Conservation (phyloP, 1,284 basidiomycete genomes). For the Leucoagaricus sp. region DNA sequence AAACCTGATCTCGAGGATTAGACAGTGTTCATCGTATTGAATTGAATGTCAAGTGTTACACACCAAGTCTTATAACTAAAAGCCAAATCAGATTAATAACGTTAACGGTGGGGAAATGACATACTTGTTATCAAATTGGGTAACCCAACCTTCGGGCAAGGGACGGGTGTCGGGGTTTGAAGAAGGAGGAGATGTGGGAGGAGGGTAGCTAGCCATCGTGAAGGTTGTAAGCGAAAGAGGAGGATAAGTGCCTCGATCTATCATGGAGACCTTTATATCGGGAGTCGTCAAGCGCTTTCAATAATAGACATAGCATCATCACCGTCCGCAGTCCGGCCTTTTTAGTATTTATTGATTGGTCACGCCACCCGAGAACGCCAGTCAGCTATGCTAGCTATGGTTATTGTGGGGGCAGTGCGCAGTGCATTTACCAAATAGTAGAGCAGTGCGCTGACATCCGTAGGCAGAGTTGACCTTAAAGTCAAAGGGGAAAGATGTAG, state of each 20-base stretch:
- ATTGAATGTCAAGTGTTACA: too few relatives aligned
- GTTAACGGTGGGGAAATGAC: constrained; percentile 25
- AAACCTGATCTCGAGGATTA: constrained; percentile 43
- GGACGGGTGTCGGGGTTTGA: constrained; percentile 65
- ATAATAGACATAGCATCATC: constrained; percentile 31
- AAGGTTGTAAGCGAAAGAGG: constrained; percentile 13
- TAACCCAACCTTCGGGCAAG: constrained; percentile 69
- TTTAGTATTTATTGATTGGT: background rate
- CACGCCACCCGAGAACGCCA: background rate
- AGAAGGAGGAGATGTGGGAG: constrained; percentile 48
- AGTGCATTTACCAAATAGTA: background rate
- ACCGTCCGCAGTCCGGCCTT: constrained; percentile 17
- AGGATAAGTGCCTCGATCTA: background rate
- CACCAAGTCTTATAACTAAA: constrained; percentile 70
- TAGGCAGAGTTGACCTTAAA: too few relatives aligned
- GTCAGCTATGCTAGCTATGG: too few relatives aligned
- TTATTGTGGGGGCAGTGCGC: background rate
- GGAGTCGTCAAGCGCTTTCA: too few relatives aligned
- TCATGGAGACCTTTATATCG: background rate
- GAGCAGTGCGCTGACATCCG: background rate
- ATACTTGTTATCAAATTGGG: constrained; percentile 69
- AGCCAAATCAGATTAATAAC: constrained; percentile 23
- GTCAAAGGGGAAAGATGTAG: too few relatives aligned
- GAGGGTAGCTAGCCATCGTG: constrained; percentile 48
- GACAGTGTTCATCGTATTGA: background rate